Base-by-base conservation (phyloP, 352 stramenopile species). In the Pythium brassicae region DNA sequence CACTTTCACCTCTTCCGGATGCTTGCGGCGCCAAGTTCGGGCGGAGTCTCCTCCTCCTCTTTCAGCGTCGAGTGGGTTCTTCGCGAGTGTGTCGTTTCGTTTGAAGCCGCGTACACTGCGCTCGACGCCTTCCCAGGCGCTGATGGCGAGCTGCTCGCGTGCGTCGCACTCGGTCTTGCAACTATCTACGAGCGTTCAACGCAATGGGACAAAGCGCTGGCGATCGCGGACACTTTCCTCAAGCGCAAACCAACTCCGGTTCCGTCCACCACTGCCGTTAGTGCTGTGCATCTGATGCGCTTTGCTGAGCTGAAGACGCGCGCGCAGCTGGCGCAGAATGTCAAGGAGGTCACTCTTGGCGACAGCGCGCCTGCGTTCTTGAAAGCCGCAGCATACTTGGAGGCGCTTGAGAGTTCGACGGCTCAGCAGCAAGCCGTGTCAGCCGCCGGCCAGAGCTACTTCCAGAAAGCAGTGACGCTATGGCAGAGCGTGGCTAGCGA, bases 1-100 rank as follows among this genome's bases (percentile, higher is more conserved):
- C 90, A 97, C 54, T 89, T 96, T 19, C 86, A 95, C 46, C 51
- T 97, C 11, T 89, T 97, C 53, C 60, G 78, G 3, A 65, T 80
- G 50, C 56, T 51, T n/a, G 35, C 37, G 4, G 20, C 49, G 4
- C 11, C 46, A 23, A 35, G 5, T 35, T 4, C 29, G 29, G 4
- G 29, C 29, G 29, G 29, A 35, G 29, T 9, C 29, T n/a, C 19
- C 15, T 34, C 29, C n/a, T 43, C 10, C 9, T 37, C 20, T 6
- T 76, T 69, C 52, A 75, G 12, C 10, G 61, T 67, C 4, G 57
- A 86, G 29, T 66, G 60, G 45, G 72, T 94, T 32, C 50, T 94
- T 2, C 65, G 69, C 0, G 83, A 93, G 15, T 86, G 82, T 29
- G 19, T 87, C 14, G 59, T 48, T n/a, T 75, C 82, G 2, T 80